Evolutionary conservation across 1,139 yeast species (phyloP), one percentile per base, ranked within the genome.

Genomic region (Candida glucosophila): DNA sequence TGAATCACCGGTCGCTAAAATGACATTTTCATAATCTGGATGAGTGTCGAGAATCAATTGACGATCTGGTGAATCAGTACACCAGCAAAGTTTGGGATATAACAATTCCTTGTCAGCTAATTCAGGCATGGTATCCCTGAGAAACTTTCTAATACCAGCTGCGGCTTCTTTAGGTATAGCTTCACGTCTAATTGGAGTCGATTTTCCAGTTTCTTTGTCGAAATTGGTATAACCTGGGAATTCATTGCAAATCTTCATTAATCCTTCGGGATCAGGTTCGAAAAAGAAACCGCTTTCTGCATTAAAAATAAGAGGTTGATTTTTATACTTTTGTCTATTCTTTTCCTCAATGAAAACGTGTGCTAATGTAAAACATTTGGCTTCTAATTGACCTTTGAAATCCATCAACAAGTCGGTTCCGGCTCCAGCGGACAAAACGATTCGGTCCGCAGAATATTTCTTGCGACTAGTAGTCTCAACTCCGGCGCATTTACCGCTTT

Each of bases 251-350:
- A 44, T 31, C 26, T 44, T 44, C 15, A 39, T 32, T 19, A 40
- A 37, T n/a, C 26, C 19, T 21, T 31, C 31, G 13, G 24, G 29
- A 21, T 33, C 37, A 12, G 49, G 39, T 21, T 41, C 49, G 23
- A 45, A 44, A 33, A 64, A 64, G 38, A 65, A 68, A 0, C 75
- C 75, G 34, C 52, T 40, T 28, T 61, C 65, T 5, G 69, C 55
- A 37, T 55, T 55, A 29, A 57, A 55, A 13, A 58, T 35, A 16
- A 58, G 43, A 5, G 65, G 59, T 32, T 52, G 49, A 24, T 52
- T 38, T 26, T 44, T 49, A 24, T 36, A 51, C 12, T 28, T 32
- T 14, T 37, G 40, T 27, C 35, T 51, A 31, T 55, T 60, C 12
- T 35, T 31, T 4, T 36, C 37, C 2, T 50, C 46, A 18, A 57